Evolutionary conservation across 73 alveolate genomes (phyloP).

Genomic region (Uronychia setigera): DNA sequence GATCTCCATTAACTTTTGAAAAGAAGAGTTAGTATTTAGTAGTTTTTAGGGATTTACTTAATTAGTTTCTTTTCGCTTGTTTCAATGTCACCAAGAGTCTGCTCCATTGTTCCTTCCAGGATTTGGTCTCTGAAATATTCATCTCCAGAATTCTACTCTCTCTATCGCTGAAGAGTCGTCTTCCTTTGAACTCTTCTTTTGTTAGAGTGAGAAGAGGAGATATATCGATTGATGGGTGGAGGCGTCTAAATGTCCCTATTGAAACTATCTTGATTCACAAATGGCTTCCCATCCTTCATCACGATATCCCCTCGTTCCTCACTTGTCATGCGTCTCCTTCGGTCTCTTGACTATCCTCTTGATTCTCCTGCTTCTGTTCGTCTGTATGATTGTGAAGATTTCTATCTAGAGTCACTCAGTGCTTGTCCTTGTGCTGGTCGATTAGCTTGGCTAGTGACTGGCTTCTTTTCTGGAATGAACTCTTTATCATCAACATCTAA

Average conservation of each 20-base stretch:
- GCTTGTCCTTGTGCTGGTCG: too few relatives aligned
- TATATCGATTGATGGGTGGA: neutral
- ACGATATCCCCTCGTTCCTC: neutral
- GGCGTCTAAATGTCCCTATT: neutral
- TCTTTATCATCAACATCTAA: neutral
- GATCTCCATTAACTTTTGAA: too few relatives aligned
- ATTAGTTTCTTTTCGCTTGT: constrained; percentile 1
- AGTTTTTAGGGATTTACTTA: neutral
- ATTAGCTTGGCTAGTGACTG: too few relatives aligned
- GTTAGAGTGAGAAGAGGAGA: neutral
- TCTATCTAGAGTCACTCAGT: neutral
- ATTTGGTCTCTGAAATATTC: neutral
- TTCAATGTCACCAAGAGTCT: too few relatives aligned
- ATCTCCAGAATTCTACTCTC: neutral
- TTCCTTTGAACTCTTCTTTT: neutral
- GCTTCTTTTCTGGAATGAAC: neutral
- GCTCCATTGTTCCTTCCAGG: too few relatives aligned
- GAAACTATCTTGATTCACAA: too few relatives aligned
- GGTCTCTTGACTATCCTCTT: neutral
- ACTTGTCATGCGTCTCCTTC: too few relatives aligned
- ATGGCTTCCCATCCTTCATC: neutral
- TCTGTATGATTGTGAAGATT: neutral
- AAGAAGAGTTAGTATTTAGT: too few relatives aligned
- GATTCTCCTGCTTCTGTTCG: neutral
- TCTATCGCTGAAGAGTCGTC: neutral